These are phyloP conservation scores for Fragaria ananassa DNA, from an alignment of 306 rosid genomes.

Conservation along the genomic window DNA sequence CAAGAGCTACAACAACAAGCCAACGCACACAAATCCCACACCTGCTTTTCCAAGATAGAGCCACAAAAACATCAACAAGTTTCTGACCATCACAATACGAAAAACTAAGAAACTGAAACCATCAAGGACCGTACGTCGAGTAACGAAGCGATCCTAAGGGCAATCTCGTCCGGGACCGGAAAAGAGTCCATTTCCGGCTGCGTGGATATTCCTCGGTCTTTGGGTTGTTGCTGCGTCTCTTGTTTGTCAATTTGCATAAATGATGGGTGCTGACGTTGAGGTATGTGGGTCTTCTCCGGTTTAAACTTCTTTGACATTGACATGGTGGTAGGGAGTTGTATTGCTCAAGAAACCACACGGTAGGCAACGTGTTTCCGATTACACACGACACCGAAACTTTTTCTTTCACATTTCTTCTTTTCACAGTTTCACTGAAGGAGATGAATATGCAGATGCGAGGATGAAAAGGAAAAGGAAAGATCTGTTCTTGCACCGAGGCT, in stretches of 20 bases:
- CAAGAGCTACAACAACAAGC: conserved; percentile 67
- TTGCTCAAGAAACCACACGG: neutral
- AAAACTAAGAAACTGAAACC: neutral
- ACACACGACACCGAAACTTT: neutral
- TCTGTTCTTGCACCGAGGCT: too few species aligned
- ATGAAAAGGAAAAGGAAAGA: too few species aligned
- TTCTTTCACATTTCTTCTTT: neutral
- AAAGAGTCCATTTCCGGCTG: conserved; percentile 9
- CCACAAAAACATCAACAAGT: neutral
- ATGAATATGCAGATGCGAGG: neutral
- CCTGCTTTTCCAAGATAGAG: conserved; percentile 36
- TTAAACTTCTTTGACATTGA: neutral
- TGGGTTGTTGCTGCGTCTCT: neutral
- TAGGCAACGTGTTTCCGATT: neutral
- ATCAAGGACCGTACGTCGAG: conserved; percentile 43
- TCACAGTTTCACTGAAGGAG: neutral
- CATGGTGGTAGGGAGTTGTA: neutral
- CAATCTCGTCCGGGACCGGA: conserved; percentile 57
- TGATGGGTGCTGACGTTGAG: neutral
- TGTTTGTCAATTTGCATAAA: neutral
- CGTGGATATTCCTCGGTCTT: neutral
- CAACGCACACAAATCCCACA: conserved; percentile 70
- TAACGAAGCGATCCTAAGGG: conserved; percentile 57
- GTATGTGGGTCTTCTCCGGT: neutral
- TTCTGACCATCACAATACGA: neutral